Base-by-base conservation (phyloP, 2,329 filamentous ascomycete genomes). In the Talaromyces marneffei region DNA sequence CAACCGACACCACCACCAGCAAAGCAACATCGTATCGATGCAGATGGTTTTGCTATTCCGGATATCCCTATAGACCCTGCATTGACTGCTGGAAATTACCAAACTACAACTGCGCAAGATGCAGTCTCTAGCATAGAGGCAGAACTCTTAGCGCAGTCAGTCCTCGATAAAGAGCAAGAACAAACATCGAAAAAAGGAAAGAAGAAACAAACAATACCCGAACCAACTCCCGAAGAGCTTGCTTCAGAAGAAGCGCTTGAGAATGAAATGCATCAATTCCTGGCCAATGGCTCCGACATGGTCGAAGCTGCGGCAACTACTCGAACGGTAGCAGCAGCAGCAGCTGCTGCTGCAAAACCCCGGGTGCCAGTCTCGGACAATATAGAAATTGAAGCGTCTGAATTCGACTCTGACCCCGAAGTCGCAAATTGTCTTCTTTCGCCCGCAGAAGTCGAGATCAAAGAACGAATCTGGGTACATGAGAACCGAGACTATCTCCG, bases 401-500 rank as follows among this genome's bases (percentile, higher is more conserved):
- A 97, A 70, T 97, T 97, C 69, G 90, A 87, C 39, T 87, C 95
- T 67, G 94, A 99, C 65, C 88, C 87, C 0, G 94, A 99, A 74
- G 91, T 99, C 4, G 79, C 83, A 62, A 89, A 89, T 68, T 96
- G 92, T 70, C 76, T 92, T 37, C 81, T 97, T 4, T 84, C 83
- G 0, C 83, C 87, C 1, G 84, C 85, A 2, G 92, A 97, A 76
- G 85, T 87, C 2, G 84, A 84, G 35, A 85, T 92, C 70, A 97
- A 97, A 74, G 92, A 97, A 74, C 86, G 87, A 63, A 90, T 97
- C 57, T 99, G 94, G 94, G 87, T 96, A 46, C 92, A 93, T 63
- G 87, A 92, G 71, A 97, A 99, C 75, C 92, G 94, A 72, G 91
- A 95, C 66, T 99, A 92, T 84, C 81, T 99, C 40, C 89, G 93